These are phyloP conservation scores for Coemansia sp. DNA, from an alignment of 192 early-diverging fungal species.

Conservation along the genomic window DNA sequence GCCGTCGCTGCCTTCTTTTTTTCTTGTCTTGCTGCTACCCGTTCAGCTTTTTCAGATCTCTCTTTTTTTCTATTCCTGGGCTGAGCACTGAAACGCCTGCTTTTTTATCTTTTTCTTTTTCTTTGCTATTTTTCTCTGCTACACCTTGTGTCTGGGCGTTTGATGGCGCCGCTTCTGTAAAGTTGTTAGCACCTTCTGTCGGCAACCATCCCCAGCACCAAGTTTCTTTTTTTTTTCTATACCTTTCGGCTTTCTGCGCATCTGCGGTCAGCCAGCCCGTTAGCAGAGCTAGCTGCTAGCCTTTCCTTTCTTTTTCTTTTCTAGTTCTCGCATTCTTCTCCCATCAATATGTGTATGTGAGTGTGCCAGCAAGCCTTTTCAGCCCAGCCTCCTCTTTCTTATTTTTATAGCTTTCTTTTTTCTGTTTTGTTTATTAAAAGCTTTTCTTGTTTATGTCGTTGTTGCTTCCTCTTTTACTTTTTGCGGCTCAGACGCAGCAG, in stretches of 20 bases:
- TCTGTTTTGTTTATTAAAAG: conserved; percentile 7
- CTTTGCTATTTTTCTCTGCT: conserved; percentile 2
- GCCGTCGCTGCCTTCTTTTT: background rate
- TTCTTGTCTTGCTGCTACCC: conserved; percentile 14
- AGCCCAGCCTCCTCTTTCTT: background rate
- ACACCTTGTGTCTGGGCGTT: background rate
- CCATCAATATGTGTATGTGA: background rate
- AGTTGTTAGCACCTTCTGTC: background rate
- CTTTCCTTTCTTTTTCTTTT: background rate
- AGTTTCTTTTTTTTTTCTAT: conserved; percentile 13
- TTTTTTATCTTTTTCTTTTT: conserved; percentile 12
- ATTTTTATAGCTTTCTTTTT: background rate
- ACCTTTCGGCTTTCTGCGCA: background rate
- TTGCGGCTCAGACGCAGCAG: conserved; percentile 60
- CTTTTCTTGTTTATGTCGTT: conserved; percentile 1
- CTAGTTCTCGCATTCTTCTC: background rate
- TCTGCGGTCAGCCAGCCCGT: background rate
- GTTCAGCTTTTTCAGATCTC: too few species aligned
- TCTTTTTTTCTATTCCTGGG: background rate
- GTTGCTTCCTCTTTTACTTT: background rate
- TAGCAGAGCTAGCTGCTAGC: background rate
- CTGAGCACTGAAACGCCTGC: background rate
- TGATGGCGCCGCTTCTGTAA: conserved; percentile 2
- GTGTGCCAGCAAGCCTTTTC: background rate
- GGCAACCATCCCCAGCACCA: background rate